phyloP scores from a whole-genome alignment of 2,329 filamentous ascomycete genomes.

The Thielaviopsis populi region DNA sequence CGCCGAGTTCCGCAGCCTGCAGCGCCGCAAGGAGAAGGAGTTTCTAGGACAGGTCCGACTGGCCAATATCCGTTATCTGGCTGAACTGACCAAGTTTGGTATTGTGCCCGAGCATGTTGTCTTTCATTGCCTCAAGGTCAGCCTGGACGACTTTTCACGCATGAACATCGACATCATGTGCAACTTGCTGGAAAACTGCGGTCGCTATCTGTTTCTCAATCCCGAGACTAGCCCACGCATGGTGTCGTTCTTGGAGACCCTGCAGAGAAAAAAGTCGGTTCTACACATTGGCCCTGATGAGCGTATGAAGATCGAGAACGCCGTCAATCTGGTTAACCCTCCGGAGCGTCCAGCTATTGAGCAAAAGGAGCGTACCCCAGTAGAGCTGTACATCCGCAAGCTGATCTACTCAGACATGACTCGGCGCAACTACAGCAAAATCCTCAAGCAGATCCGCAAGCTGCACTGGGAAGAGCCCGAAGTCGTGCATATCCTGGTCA shows the following conservation, averaged over 20 bases:
- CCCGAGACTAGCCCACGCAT: conserved; percentile 87
- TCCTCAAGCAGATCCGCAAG: conserved; percentile 84
- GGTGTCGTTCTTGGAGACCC: conserved; percentile 81
- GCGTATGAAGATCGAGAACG: conserved; percentile 96
- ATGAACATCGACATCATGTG: conserved; percentile 99
- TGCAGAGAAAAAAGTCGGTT: conserved; percentile 89
- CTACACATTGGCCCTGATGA: conserved; percentile 93
- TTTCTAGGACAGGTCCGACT: conserved; percentile 88
- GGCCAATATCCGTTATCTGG: conserved; percentile 91
- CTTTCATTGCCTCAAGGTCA: conserved; percentile 96
- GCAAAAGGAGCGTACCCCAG: conserved; percentile 88
- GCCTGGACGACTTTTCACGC: conserved; percentile 88
- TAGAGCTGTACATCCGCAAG: conserved; percentile 85
- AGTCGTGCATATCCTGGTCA: conserved; percentile 64
- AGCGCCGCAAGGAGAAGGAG: conserved; percentile 93
- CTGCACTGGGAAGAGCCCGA: conserved; percentile 95
- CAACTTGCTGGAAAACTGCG: conserved; percentile 90
- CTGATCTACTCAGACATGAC: conserved; percentile 87
- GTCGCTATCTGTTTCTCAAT: conserved; percentile 81
- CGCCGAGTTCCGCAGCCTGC: conserved; percentile 89
- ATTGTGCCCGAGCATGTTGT: conserved; percentile 97
- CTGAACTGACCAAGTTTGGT: conserved; percentile 93
- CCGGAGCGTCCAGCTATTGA: conserved; percentile 86
- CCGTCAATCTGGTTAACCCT: conserved; percentile 93
- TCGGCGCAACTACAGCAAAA: conserved; percentile 83